phyloP scores from a whole-genome alignment of 2,329 filamentous ascomycete genomes.

The Cladosporium sp. region DNA sequence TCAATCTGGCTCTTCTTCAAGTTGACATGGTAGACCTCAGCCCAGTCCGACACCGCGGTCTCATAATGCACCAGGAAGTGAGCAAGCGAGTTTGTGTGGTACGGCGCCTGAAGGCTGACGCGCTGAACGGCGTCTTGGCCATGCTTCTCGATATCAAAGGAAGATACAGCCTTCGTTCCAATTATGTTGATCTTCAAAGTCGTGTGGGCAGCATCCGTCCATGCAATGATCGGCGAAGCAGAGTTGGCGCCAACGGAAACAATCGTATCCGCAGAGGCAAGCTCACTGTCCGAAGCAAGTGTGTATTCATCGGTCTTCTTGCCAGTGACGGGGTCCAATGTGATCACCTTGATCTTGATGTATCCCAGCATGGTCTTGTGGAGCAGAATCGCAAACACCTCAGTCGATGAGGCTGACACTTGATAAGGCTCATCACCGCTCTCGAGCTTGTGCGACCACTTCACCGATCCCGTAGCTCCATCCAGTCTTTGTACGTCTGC shows the following conservation, averaged over 20 bases:
- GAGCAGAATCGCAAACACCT: conserved; percentile 71
- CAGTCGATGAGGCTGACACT: conserved; percentile 64
- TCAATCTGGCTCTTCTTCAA: conserved; percentile 62
- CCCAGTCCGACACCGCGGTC: conserved; percentile 68
- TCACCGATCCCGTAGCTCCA: conserved; percentile 64
- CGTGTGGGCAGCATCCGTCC: conserved; percentile 61
- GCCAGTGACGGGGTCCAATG: conserved; percentile 69
- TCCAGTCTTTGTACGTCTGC: conserved; percentile 67
- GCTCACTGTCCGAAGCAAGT: conserved; percentile 70
- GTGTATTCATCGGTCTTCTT: conserved; percentile 66
- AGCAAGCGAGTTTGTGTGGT: conserved; percentile 64
- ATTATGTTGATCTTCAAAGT: conserved; percentile 70
- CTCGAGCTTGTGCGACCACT: conserved; percentile 69
- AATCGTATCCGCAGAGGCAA: conserved; percentile 60
- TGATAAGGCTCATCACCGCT: conserved; percentile 71
- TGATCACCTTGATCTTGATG: conserved; percentile 71
- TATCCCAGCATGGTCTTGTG: conserved; percentile 63
- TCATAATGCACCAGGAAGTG: conserved; percentile 84
- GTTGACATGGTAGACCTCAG: conserved; percentile 80
- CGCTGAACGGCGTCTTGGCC: conserved; percentile 40
- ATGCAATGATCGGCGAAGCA: conserved; percentile 68
- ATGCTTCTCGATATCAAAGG: conserved; percentile 40
- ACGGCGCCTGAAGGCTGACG: conserved; percentile 67
- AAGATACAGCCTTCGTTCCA: conserved; percentile 42
- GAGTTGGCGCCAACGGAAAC: conserved; percentile 73